phyloP scores from a whole-genome alignment of 1,139 yeast species.

The Taiozyma sp. region DNA sequence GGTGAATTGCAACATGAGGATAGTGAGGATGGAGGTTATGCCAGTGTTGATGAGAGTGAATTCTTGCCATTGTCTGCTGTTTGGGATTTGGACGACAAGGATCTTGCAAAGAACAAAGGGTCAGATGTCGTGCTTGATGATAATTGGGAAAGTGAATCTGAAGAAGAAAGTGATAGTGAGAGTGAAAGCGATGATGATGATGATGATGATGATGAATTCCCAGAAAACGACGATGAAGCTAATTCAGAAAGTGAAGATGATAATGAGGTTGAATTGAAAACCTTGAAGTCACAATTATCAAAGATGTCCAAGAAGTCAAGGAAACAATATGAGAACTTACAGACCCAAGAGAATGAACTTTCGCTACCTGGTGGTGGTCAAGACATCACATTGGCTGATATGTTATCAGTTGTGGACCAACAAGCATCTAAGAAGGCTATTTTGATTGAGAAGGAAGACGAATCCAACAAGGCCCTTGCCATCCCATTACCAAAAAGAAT shows the following conservation, averaged over 20 bases:
- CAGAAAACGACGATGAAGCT: constrained; percentile 33
- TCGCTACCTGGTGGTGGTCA: constrained; percentile 54
- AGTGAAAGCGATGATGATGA: constrained; percentile 27
- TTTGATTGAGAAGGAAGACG: constrained; percentile 40
- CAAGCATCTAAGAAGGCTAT: constrained; percentile 43
- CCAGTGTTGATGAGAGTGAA: constrained; percentile 65
- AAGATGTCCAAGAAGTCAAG: constrained; percentile 32
- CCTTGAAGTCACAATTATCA: constrained; percentile 26
- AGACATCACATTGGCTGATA: constrained; percentile 65
- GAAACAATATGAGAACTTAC: constrained; percentile 45
- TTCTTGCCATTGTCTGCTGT: constrained; percentile 76
- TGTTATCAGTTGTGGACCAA: constrained; percentile 59
- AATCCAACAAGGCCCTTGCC: constrained; percentile 40
- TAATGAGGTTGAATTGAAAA: constrained; percentile 34
- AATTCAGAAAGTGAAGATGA: constrained; percentile 33
- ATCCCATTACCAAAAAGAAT: constrained; percentile 85
- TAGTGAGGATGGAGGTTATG: constrained; percentile 37
- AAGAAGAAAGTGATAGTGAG: constrained; percentile 20
- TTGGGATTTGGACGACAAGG: constrained; percentile 79
- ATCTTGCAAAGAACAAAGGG: constrained; percentile 28
- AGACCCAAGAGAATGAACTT: constrained; percentile 66
- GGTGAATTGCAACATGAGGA: constrained; percentile 28
- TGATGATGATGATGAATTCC: constrained; percentile 29
- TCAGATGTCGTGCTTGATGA: constrained; percentile 41
- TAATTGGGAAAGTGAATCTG: constrained; percentile 22